Percentiles rank a stretch among this genome's conserved stretches.
Evolutionary conservation across 2,329 filamentous ascomycete species (phyloP).

Genomic region (Trichoderma oligosporum): DNA sequence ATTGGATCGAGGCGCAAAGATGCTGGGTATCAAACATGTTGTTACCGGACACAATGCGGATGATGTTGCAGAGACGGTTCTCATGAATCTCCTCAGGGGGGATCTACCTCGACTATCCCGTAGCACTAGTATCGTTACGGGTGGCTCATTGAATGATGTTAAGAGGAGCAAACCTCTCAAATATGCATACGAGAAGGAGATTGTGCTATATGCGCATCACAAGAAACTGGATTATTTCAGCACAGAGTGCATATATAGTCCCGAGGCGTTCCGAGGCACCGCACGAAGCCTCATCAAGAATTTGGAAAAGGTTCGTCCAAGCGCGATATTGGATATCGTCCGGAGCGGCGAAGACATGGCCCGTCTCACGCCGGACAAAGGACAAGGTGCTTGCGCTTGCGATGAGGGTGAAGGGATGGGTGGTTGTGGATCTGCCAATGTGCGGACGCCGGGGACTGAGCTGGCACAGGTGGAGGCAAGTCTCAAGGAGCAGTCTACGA

Average conservation of each 20-base stretch:
- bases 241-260: constrained; percentile 97
- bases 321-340: constrained; percentile 92
- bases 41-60: constrained; percentile 98
- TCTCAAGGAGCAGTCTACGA: constrained; percentile 24
- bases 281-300: constrained; percentile 92
- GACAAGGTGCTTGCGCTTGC: constrained; percentile 35
- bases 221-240: constrained; percentile 97
- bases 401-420: constrained; percentile 45
- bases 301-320: constrained; percentile 85
- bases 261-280: constrained; percentile 91
- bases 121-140: constrained; percentile 86
- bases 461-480: constrained; percentile 75
- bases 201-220: constrained; percentile 95
- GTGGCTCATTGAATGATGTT: constrained; percentile 73
- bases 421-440: constrained; percentile 67
- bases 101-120: constrained; percentile 83
- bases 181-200: constrained; percentile 98
- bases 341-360: constrained; percentile 96
- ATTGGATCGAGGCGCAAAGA: constrained; percentile 84
- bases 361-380: constrained; percentile 52
- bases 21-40: constrained; percentile 83
- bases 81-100: constrained; percentile 93
- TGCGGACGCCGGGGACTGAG: constrained; percentile 64
- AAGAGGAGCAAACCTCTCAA: constrained; percentile 96
- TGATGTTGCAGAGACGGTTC: constrained; percentile 91